These are phyloP conservation scores for Otatea glauca DNA, from an alignment of 176 grass and related monocot genomes.

Conservation along the genomic window DNA sequence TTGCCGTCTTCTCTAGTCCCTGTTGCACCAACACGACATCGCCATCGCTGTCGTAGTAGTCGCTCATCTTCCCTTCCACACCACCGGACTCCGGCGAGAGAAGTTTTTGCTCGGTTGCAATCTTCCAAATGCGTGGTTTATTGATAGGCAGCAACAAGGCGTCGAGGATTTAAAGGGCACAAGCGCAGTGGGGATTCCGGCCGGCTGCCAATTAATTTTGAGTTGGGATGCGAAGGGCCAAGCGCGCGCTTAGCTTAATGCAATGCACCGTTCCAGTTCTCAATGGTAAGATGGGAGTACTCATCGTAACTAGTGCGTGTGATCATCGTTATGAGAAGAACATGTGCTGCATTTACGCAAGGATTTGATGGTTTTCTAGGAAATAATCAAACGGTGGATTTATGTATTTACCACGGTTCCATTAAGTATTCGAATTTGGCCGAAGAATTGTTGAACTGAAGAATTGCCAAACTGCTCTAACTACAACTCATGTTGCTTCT, in stretches of 20 bases:
- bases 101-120: not conserved
- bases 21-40: conserved; percentile 27
- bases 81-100: not conserved
- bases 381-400: too few species aligned
- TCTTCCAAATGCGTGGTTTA: not conserved
- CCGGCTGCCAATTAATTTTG: not conserved
- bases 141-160: not conserved
- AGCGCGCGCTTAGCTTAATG: not conserved
- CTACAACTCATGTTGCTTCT: too few species aligned
- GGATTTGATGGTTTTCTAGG: too few species aligned
- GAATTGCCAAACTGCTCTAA: too few species aligned
- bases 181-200: not conserved
- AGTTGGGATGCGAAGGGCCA: conserved; percentile 18
- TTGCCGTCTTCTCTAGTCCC: not conserved
- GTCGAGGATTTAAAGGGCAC: conserved; percentile 15
- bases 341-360: too few species aligned
- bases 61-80: conserved; percentile 26
- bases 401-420: too few species aligned
- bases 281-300: too few species aligned
- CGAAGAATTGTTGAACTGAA: too few species aligned
- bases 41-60: conserved; percentile 44
- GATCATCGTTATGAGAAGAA: too few species aligned
- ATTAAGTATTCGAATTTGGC: too few species aligned
- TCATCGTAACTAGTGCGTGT: too few species aligned
- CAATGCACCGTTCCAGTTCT: not conserved